A percentile compares a stretch with the other conserved stretches of the same genome.
phyloP scores from a whole-genome alignment of 148 eudicot genomes.

The Vaccinium myrtillus region DNA sequence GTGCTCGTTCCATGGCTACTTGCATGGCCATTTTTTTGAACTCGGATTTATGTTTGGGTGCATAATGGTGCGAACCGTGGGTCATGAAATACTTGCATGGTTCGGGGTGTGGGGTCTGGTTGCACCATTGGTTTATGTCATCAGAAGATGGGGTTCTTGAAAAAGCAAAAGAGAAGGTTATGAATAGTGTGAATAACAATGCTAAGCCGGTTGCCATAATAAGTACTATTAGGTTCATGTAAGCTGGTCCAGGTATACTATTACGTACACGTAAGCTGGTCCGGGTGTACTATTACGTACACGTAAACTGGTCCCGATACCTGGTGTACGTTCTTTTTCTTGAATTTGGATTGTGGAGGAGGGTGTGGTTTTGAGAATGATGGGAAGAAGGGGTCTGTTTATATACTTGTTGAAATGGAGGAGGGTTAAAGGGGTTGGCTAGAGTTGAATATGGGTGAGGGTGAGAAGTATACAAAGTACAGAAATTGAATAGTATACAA shows the following conservation, averaged over 20 bases:
- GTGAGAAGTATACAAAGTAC: conserved; percentile 1
- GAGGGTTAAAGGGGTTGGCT: conserved; percentile 15
- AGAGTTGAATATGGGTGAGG: conserved; percentile 13
- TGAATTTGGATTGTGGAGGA: background rate
- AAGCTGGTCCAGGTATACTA: no score
- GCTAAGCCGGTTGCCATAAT: conserved; percentile 24
- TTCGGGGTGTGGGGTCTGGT: conserved; percentile 61
- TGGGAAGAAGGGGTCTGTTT: background rate
- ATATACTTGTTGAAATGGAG: background rate
- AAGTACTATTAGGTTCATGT: no score
- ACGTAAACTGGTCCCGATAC: no score
- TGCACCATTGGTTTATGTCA: conserved; percentile 49
- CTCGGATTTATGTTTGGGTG: conserved; percentile 32
- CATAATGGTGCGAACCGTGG: conserved; percentile 10
- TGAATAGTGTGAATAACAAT: background rate
- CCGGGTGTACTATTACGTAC: no score
- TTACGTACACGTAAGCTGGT: no score
- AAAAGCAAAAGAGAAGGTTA: conserved; percentile 14
- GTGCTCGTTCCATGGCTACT: conserved; percentile 41
- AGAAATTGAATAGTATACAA: background rate
- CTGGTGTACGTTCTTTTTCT: background rate
- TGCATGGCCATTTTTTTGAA: conserved; percentile 43
- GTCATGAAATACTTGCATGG: conserved; percentile 52
- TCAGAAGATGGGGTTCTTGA: background rate
- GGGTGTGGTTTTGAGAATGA: background rate